A percentile compares a stretch with the other conserved stretches of the same genome.
phyloP scores from a whole-genome alignment of 805 yeast species.

The Peterozyma xylosa region DNA sequence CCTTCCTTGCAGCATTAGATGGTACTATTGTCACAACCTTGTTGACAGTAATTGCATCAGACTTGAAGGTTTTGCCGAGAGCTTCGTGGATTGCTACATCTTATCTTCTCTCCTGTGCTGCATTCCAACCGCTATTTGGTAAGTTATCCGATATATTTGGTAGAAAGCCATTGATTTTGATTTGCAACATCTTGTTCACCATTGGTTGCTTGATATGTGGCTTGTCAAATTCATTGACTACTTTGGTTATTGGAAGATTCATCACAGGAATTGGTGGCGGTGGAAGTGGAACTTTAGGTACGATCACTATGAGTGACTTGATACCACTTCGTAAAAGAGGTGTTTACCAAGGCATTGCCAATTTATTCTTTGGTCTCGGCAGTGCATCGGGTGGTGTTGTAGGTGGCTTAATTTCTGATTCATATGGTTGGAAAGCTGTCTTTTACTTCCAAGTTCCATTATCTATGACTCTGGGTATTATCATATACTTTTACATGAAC shows the following conservation, averaged over 20 bases:
- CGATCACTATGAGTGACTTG: conserved; percentile 70
- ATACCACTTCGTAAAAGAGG: conserved; percentile 74
- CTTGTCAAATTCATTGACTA: conserved; percentile 28
- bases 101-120: conserved; percentile 31
- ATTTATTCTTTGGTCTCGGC: conserved; percentile 70
- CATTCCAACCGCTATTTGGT: conserved; percentile 50
- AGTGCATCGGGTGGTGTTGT: conserved; percentile 63
- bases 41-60: conserved; percentile 42
- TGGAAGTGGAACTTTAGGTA: conserved; percentile 67
- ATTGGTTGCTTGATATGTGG: conserved; percentile 35
- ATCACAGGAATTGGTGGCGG: conserved; percentile 88
- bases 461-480: conserved; percentile 30
- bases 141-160: conserved; percentile 49
- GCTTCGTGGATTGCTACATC: conserved; percentile 35
- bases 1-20: conserved; percentile 40
- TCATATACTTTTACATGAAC: conserved; percentile 28
- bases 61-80: conserved; percentile 34
- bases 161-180: conserved; percentile 28
- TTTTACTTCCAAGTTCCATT: conserved; percentile 47
- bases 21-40: conserved; percentile 47
- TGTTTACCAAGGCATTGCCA: conserved; percentile 74
- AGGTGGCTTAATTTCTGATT: conserved; percentile 47
- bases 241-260: conserved; percentile 49
- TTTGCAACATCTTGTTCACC: conserved; percentile 23
- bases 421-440: conserved; percentile 61